Conservation (phyloP, 2,329 filamentous ascomycete genomes). For the Pseudogymnoascus sp. region DNA sequence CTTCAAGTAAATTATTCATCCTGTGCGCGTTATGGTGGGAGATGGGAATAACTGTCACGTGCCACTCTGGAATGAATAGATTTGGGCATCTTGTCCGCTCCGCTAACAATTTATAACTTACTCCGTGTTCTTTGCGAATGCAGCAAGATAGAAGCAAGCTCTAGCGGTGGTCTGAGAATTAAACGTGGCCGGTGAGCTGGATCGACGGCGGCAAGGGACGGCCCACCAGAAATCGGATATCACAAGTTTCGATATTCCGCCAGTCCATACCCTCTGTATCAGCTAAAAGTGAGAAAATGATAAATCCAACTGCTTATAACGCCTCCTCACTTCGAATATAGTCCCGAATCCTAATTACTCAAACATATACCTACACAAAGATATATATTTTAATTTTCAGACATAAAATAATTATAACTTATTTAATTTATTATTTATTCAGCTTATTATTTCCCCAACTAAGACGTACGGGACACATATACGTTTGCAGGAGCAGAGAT, state of each 20-base stretch:
- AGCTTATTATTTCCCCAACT: too few relatives aligned
- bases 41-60: too few relatives aligned
- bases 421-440: neutral
- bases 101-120: too few relatives aligned
- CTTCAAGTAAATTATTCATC: too few relatives aligned
- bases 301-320: too few relatives aligned
- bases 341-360: neutral
- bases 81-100: too few relatives aligned
- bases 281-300: neutral
- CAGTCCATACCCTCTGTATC: neutral
- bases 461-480: neutral
- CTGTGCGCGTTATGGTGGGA: too few relatives aligned
- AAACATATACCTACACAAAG: neutral
- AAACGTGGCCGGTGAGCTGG: neutral
- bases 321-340: too few relatives aligned
- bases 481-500: neutral
- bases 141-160: too few relatives aligned
- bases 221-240: neutral
- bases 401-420: neutral
- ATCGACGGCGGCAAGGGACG: neutral
- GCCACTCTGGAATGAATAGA: too few relatives aligned
- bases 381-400: neutral
- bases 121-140: too few relatives aligned
- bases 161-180: too few relatives aligned
- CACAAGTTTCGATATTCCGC: neutral